phyloP scores from a whole-genome alignment of 2,329 filamentous ascomycete genomes.

The Biscogniauxia sp. region DNA sequence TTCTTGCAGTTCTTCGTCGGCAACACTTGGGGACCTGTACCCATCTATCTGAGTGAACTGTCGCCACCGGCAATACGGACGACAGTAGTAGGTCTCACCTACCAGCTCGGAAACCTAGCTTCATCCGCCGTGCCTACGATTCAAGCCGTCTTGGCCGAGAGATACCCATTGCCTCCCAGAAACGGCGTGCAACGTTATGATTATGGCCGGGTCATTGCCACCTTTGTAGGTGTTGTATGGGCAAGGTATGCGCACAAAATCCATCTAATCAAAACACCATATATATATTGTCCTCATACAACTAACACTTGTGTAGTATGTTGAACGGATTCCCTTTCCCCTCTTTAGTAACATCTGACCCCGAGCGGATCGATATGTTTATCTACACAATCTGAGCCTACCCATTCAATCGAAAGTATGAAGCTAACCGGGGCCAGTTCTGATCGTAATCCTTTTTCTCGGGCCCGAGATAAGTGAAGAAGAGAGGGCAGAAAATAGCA shows the following conservation, averaged over 20 bases:
- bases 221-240: constrained; percentile 15
- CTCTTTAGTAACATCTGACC: not conserved
- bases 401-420: not conserved
- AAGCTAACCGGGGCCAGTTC: not conserved
- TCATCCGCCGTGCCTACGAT: constrained; percentile 17
- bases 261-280: not conserved
- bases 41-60: constrained; percentile 18
- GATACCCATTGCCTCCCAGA: constrained; percentile 13
- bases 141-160: constrained; percentile 17
- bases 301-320: not conserved
- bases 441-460: constrained; percentile 7
- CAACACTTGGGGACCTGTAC: constrained; percentile 15
- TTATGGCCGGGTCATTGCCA: constrained; percentile 17
- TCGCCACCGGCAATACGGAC: constrained; percentile 15
- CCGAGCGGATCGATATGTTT: not conserved
- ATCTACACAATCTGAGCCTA: not conserved
- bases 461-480: constrained; percentile 23
- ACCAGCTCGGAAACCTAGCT: constrained; percentile 19
- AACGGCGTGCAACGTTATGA: constrained; percentile 16
- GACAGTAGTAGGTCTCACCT: constrained; percentile 15
- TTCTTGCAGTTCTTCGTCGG: constrained; percentile 15
- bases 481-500: constrained; percentile 14
- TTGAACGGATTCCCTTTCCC: not conserved
- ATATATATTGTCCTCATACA: constrained; percentile 9
- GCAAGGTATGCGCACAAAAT: not conserved